phyloP scores from a whole-genome alignment of 495 filamentous ascomycete species.

The Hapsidospora chrysogenum region DNA sequence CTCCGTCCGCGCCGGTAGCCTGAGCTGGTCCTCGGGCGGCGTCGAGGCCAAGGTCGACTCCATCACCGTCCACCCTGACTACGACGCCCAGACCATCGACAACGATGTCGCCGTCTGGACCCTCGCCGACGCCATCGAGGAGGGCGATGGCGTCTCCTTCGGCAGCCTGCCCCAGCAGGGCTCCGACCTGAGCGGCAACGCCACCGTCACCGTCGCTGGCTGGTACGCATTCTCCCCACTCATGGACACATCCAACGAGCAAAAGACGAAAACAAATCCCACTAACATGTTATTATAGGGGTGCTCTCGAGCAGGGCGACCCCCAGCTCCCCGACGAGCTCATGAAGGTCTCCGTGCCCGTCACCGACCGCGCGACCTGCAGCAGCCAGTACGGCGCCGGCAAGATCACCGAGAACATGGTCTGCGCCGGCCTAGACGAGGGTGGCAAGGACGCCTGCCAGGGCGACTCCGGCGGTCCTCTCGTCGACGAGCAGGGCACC shows the following conservation, averaged over 20 bases:
- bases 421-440: slow-evolving; percentile 6
- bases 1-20: slow-evolving; percentile 6
- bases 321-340: slow-evolving; percentile 4
- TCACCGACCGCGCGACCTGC: slow-evolving; percentile 4
- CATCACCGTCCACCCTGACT: slow-evolving; percentile 6
- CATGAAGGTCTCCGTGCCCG: slow-evolving; percentile 7
- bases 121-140: slow-evolving; percentile 1
- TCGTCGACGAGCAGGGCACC: slow-evolving; percentile 2
- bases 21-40: slow-evolving; percentile 6
- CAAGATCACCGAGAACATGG: slow-evolving; percentile 5
- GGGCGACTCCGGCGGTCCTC: slow-evolving; percentile 6
- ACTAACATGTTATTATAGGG: too few species aligned
- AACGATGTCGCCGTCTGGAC: slow-evolving; percentile 7
- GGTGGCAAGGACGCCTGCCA: slow-evolving; percentile 7
- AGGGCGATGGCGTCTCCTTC: slow-evolving; percentile 5
- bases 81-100: slow-evolving; percentile 2
- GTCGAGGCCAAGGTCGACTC: slow-evolving; percentile 3
- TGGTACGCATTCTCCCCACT: slow-evolving; percentile 3
- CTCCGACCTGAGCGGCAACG: slow-evolving; percentile 4
- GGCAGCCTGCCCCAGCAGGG: slow-evolving; percentile 4
- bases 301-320: slow-evolving; percentile 3
- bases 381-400: slow-evolving; percentile 1
- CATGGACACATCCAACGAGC: not conserved
- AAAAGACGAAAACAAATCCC: not conserved
- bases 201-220: slow-evolving; percentile 4